Conservation (phyloP, 208 protist species). For the Crithidia thermophila region DNA sequence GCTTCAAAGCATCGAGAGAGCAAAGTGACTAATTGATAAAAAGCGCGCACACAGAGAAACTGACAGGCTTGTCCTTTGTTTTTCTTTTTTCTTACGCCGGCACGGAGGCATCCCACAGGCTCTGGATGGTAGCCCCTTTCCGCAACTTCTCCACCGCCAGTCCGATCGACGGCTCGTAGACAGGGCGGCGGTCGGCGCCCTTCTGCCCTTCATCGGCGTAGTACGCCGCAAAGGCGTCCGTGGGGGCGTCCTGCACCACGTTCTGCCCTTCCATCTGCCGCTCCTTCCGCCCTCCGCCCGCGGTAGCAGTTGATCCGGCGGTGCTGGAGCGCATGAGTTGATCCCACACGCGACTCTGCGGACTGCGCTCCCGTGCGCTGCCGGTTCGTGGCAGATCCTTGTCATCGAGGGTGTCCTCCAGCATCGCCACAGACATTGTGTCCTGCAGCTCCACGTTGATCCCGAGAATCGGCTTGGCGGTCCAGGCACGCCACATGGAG, state of each 20-base stretch:
- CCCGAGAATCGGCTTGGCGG: conserved; percentile 81
- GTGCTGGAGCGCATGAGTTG: not conserved
- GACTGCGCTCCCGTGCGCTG: not conserved
- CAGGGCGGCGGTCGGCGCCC: conserved; percentile 71
- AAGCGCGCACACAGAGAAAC: no score
- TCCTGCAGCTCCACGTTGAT: conserved; percentile 48
- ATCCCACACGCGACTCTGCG: conserved; percentile 9
- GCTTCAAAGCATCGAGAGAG: no score
- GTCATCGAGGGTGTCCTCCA: conserved; percentile 2
- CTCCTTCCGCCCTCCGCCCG: not conserved
- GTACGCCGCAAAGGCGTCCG: conserved; percentile 92
- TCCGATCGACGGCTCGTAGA: conserved; percentile 81
- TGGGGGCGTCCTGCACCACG: conserved; percentile 74
- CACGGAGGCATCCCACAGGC: conserved; percentile 75
- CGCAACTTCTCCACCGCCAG: conserved; percentile 93
- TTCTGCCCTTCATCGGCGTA: conserved; percentile 91
- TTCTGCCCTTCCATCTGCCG: conserved; percentile 61
- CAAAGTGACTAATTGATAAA: no score
- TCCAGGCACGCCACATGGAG: conserved; percentile 84
- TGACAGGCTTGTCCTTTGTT: not conserved
- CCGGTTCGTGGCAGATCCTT: not conserved
- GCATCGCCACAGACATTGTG: conserved; percentile 3
- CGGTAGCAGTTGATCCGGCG: not conserved
- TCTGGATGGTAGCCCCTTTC: conserved; percentile 70
- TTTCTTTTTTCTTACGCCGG: conserved; percentile 7